These are phyloP conservation scores for Hypoxylon sp. DNA, from an alignment of 2,329 filamentous ascomycete genomes.

Conservation along the genomic window DNA sequence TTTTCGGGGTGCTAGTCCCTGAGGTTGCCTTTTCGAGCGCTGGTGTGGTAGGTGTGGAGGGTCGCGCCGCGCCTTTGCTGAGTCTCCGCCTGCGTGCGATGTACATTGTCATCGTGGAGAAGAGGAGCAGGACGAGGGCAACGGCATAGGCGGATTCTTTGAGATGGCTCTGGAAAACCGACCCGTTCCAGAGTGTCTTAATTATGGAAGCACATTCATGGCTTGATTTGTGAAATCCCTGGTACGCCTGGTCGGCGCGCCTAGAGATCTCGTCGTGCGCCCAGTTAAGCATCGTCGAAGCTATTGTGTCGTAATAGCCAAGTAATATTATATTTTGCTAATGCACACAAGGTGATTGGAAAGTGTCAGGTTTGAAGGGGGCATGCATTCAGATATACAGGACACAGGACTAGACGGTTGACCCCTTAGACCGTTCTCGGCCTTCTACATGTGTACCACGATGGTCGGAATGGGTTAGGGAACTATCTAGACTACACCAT, in stretches of 20 bases:
- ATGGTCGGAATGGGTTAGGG: conserved; percentile 11
- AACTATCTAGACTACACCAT: conserved; percentile 13
- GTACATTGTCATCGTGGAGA: conserved; percentile 40
- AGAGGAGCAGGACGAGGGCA: conserved; percentile 39
- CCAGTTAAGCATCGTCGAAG: conserved; percentile 24
- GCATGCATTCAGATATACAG: conserved; percentile 28
- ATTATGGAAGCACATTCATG: conserved; percentile 34
- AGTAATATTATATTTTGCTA: background rate
- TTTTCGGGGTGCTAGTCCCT: conserved; percentile 21
- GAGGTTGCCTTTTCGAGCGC: conserved; percentile 49
- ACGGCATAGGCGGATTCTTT: conserved; percentile 34
- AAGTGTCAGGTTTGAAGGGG: conserved; percentile 10
- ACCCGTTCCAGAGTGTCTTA: conserved; percentile 39
- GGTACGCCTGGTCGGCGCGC: conserved; percentile 35
- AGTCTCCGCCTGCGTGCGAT: conserved; percentile 40
- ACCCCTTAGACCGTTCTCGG: conserved; percentile 47
- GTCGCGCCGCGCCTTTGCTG: conserved; percentile 30
- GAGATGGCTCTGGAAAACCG: conserved; percentile 12
- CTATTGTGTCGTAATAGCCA: conserved; percentile 14
- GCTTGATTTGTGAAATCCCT: conserved; percentile 31
- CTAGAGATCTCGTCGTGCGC: conserved; percentile 24
- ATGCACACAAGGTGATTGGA: background rate
- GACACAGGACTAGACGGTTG: background rate
- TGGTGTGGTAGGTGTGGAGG: conserved; percentile 47
- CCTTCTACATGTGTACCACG: conserved; percentile 19